These are phyloP conservation scores for Trichothecium roseum DNA, from an alignment of 2,329 filamentous ascomycete genomes.

Conservation along the genomic window DNA sequence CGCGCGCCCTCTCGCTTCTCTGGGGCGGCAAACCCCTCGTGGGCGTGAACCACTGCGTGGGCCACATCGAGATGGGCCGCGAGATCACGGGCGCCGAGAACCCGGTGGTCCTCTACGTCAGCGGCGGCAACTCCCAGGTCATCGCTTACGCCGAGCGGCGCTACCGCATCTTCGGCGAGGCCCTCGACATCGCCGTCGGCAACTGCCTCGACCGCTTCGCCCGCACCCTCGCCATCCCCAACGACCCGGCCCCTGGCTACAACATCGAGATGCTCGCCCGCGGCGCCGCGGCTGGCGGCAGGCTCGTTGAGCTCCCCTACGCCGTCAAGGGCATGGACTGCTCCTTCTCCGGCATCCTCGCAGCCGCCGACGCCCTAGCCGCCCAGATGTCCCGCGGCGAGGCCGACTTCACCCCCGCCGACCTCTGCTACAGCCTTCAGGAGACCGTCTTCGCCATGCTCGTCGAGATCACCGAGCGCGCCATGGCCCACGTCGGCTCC, in stretches of 20 bases:
- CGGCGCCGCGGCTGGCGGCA: slow-evolving; percentile 63
- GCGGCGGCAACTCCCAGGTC: slow-evolving; percentile 93
- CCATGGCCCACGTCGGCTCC: slow-evolving; percentile 94
- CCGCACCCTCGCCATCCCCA: slow-evolving; percentile 79
- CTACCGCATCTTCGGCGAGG: slow-evolving; percentile 97
- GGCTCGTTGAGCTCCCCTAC: slow-evolving; percentile 81
- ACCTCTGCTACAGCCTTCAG: slow-evolving; percentile 89
- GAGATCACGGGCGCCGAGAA: slow-evolving; percentile 83
- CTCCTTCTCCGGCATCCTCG: slow-evolving; percentile 87
- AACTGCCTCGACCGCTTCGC: slow-evolving; percentile 97
- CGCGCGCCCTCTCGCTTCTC: slow-evolving; percentile 68
- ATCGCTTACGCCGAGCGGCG: slow-evolving; percentile 91
- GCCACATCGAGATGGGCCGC: slow-evolving; percentile 97
- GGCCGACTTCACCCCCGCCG: slow-evolving; percentile 62
- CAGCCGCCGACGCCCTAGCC: slow-evolving; percentile 71
- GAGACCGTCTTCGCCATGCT: slow-evolving; percentile 96
- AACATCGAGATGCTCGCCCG: slow-evolving; percentile 96
- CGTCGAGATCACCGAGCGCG: slow-evolving; percentile 94
- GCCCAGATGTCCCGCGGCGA: slow-evolving; percentile 44
- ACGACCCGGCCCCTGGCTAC: slow-evolving; percentile 93
- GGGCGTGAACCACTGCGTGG: slow-evolving; percentile 95
- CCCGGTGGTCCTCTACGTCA: slow-evolving; percentile 92
- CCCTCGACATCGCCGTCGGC: slow-evolving; percentile 92
- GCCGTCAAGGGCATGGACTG: slow-evolving; percentile 99
- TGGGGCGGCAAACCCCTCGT: slow-evolving; percentile 80